Percentiles rank a stretch among this genome's conserved stretches.
phyloP scores from a whole-genome alignment of 2,329 filamentous ascomycete genomes.

The Venturiaceae sp. region DNA sequence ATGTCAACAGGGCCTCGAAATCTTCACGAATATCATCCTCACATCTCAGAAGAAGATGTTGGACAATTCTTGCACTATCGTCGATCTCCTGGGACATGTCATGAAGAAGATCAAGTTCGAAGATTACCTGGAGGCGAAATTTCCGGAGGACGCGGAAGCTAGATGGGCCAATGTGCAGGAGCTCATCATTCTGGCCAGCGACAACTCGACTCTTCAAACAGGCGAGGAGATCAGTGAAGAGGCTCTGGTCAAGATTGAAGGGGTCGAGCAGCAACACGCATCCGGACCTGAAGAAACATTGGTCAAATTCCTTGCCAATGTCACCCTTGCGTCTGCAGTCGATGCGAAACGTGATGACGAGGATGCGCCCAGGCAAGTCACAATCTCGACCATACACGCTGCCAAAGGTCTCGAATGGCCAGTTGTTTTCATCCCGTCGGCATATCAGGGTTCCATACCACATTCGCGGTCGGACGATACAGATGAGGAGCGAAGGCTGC shows the following conservation, averaged over 20 bases:
- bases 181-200: constrained; percentile 67
- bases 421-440: constrained; percentile 82
- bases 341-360: constrained; percentile 52
- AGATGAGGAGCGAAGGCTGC: constrained; percentile 76
- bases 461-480: constrained; percentile 77
- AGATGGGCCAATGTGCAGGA: constrained; percentile 87
- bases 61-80: constrained; percentile 29
- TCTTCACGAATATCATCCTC: constrained; percentile 51
- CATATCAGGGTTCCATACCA: constrained; percentile 84
- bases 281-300: constrained; percentile 52
- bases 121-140: constrained; percentile 58
- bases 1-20: constrained; percentile 46
- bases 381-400: constrained; percentile 91
- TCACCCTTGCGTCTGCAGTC: constrained; percentile 73
- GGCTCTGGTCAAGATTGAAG: constrained; percentile 56
- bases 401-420: constrained; percentile 97
- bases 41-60: constrained; percentile 45
- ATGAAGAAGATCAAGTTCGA: constrained; percentile 61
- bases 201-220: constrained; percentile 47
- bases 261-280: constrained; percentile 50
- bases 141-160: constrained; percentile 65
- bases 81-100: constrained; percentile 45
- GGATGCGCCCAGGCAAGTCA: constrained; percentile 46
- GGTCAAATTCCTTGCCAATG: constrained; percentile 77
- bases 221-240: constrained; percentile 31